These are phyloP conservation scores for Bipolaris bicolor DNA, from an alignment of 2,329 filamentous ascomycete genomes.

Conservation along the genomic window DNA sequence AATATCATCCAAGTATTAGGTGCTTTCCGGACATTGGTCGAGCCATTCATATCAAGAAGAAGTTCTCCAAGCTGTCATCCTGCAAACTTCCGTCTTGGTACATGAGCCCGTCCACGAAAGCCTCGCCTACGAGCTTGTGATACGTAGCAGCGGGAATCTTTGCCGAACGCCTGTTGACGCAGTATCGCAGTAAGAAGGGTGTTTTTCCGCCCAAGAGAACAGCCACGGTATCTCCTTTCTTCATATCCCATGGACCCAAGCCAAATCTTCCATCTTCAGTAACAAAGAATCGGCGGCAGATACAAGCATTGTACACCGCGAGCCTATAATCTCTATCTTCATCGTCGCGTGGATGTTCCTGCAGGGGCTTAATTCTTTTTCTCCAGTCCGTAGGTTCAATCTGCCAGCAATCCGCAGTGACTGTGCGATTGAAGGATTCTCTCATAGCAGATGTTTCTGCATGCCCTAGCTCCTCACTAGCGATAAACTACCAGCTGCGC, in stretches of 20 bases:
- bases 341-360: background rate
- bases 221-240: slow-evolving; percentile 5
- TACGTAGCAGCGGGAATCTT: background rate
- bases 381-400: slow-evolving; percentile 6
- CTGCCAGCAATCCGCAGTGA: slow-evolving; percentile 8
- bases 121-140: slow-evolving; percentile 18
- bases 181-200: slow-evolving; percentile 9
- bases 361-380: background rate
- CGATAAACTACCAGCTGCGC: background rate
- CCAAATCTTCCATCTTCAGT: slow-evolving; percentile 8
- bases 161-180: background rate
- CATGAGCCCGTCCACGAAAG: slow-evolving; percentile 14
- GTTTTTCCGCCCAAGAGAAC: slow-evolving; percentile 12
- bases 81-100: slow-evolving; percentile 10
- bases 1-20: background rate
- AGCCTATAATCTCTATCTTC: background rate
- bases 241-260: slow-evolving; percentile 10
- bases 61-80: background rate
- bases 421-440: slow-evolving; percentile 5
- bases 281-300: slow-evolving; percentile 11
- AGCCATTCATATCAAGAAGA: background rate
- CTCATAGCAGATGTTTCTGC: background rate
- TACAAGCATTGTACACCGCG: background rate
- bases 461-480: background rate
- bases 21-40: background rate